Base-by-base conservation (phyloP, 805 yeast genomes). In the Candida methanosorbosa region DNA sequence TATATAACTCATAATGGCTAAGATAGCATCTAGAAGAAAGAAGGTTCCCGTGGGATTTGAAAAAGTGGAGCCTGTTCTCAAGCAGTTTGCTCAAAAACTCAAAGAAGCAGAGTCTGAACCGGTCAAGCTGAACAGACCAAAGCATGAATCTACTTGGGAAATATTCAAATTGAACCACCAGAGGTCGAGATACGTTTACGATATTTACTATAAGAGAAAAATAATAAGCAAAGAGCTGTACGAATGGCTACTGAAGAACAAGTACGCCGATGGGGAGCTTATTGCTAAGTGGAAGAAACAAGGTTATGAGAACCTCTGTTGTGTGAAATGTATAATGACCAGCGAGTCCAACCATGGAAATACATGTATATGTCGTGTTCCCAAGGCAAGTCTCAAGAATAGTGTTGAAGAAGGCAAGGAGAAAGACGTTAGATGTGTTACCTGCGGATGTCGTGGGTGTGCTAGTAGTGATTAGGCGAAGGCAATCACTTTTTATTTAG, bases 251-350 rank as follows among this genome's bases (percentile, higher is more conserved):
- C 48, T 85, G 30, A 70, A 70, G 45, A 77, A 82, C 44, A 71
- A 73, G 38, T 72, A 74, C 41, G 82, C 73, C 2, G 90, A 87
- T 50, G 72, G 64, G 5, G 69, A 74, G 29, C 59, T 87, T 37
- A 83, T 87, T 21, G 90, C 95, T 17, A 87, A 80, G 63, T 63
- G 67, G 67, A 54, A 53, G 35, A 63, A 61, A 34, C 54, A 50
- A 42, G 96, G 96, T 9, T 87, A 87, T 54, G 96, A 87, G 50
- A 72, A 79, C 37, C 59, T 87, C 31, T 87, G 97, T 50, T 87
- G 97, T 52, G 55, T 87, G 39, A 68, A 71, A 42, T 87, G 97
- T 52, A 84, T 87, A 23, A 74, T 73, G 47, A 66, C 66, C 19
- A 56, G 56, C 26, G 86, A 81, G 41, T 76, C 68, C 30, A 72